Evolutionary conservation across 345 rosid species (phyloP).

Genomic region (Syzygium jambos): DNA sequence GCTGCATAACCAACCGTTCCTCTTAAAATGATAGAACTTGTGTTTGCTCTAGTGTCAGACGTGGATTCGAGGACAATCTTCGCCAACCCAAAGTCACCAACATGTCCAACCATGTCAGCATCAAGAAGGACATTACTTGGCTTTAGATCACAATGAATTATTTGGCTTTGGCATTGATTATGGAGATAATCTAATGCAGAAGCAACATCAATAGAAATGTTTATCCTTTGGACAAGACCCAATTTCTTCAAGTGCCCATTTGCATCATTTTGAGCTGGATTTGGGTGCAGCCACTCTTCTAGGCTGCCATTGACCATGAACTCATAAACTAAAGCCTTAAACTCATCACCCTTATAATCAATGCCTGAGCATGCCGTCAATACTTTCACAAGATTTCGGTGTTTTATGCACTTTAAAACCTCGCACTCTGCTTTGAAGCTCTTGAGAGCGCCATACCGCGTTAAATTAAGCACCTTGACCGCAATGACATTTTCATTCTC

Average conservation of each 20-base stretch:
- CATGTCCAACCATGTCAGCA: neutral
- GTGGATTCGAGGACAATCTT: neutral
- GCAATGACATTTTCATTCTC: neutral
- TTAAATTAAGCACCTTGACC: neutral
- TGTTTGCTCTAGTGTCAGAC: neutral
- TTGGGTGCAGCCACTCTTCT: neutral
- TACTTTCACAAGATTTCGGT: neutral
- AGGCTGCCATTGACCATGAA: neutral
- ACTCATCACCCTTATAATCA: neutral
- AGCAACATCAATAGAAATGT: neutral
- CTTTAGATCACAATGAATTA: neutral
- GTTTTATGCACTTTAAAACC: neutral
- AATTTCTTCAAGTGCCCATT: neutral
- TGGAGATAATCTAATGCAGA: neutral
- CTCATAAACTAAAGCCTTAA: neutral
- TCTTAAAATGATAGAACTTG: neutral
- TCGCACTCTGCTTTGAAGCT: neutral
- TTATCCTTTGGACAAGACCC: neutral
- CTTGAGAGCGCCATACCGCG: neutral
- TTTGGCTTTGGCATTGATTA: neutral
- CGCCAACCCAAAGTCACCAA: neutral
- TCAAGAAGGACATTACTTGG: neutral
- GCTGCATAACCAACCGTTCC: neutral
- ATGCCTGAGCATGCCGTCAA: neutral
- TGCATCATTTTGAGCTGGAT: neutral